These are phyloP conservation scores for Globisporangium nodosum DNA, from an alignment of 352 stramenopile species.

Conservation along the genomic window DNA sequence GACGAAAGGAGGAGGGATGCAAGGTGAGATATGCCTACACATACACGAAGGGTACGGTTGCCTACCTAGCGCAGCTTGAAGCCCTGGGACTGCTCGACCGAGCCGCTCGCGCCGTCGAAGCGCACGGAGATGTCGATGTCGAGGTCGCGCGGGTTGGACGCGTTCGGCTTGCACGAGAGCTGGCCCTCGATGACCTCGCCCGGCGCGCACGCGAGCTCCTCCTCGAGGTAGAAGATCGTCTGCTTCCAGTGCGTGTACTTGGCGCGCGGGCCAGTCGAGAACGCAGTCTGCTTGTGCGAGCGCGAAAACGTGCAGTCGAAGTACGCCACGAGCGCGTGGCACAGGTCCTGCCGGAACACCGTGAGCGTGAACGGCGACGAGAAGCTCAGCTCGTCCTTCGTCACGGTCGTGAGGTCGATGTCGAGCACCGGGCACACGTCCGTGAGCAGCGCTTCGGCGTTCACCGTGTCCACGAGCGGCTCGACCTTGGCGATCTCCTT, in stretches of 20 bases:
- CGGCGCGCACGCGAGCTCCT: constrained; percentile 73
- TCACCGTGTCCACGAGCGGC: constrained; percentile 96
- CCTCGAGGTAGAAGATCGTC: constrained; percentile 95
- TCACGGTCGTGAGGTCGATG: constrained; percentile 90
- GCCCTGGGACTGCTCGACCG: constrained; percentile 59
- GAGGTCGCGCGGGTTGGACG: constrained; percentile 90
- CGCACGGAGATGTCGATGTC: constrained; percentile 88
- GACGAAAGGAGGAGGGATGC: not conserved
- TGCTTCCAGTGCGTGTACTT: constrained; percentile 99
- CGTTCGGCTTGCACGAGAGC: constrained; percentile 87
- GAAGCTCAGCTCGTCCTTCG: constrained; percentile 94
- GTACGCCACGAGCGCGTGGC: constrained; percentile 95
- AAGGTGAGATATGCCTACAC: not conserved
- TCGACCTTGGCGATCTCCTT: constrained; percentile 96
- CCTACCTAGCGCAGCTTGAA: constrained; percentile 74
- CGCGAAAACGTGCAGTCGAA: constrained; percentile 98
- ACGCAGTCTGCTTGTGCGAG: constrained; percentile 94
- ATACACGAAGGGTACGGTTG: not conserved
- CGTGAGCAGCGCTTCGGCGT: constrained; percentile 88
- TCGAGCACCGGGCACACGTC: constrained; percentile 91
- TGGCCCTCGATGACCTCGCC: constrained; percentile 90
- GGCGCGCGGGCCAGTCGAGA: constrained; percentile 92
- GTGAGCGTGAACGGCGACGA: constrained; percentile 88
- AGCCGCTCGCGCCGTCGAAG: constrained; percentile 66
- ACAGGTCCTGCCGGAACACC: constrained; percentile 91